Base-by-base conservation (phyloP, 139 green algal genomes). In the Chlamydomonas incerta region DNA sequence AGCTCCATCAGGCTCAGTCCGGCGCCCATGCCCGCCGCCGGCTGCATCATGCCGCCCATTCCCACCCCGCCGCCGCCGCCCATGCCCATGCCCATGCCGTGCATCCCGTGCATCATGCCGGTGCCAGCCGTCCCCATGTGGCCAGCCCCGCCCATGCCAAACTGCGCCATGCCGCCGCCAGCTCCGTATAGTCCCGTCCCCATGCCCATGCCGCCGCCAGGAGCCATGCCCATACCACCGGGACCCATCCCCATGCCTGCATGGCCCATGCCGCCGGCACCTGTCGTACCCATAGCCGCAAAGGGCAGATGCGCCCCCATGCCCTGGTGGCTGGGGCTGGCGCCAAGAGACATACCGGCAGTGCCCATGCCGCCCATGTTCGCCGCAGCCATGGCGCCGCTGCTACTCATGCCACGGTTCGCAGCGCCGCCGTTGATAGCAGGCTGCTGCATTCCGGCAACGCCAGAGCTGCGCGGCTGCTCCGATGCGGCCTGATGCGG, bases 1-100 rank as follows among this genome's bases (percentile, higher is more conserved):
- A 80, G 68, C 1, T 75, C 80, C 52, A 86, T n/a, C 26, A 86
- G 68, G 15, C 68, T 26, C 41, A 57, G 26, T 1, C 35, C 41
- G 41, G 26, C 71, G 41, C 37, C 41, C 41, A 63, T 62, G 46
- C 34, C 68, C 9, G 26, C 11, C 15, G 3, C 23, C 20, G 34
- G 17, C 68, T 10, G 9, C 34, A 70, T 37, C 26, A 29, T 29
- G 26, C 21, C 34, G 13, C 1, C 13, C 26, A 10, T 34, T 1
- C 13, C 31, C 31, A 41, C 66, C 66, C 5, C 17, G n/a, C n/a
- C n/a, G n/a, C n/a, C n/a, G n/a, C n/a, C n/a, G n/a, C n/a, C 67
- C 67, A n/a, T 28, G 67, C 33, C 67, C 66, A 41, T 26, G 14
- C 67, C 34, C 67, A 46, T 47, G 67, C 67, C 67, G 6, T 3